These are phyloP conservation scores for Lecanosticta acicola DNA, from an alignment of 2,329 filamentous ascomycete genomes.

Conservation along the genomic window DNA sequence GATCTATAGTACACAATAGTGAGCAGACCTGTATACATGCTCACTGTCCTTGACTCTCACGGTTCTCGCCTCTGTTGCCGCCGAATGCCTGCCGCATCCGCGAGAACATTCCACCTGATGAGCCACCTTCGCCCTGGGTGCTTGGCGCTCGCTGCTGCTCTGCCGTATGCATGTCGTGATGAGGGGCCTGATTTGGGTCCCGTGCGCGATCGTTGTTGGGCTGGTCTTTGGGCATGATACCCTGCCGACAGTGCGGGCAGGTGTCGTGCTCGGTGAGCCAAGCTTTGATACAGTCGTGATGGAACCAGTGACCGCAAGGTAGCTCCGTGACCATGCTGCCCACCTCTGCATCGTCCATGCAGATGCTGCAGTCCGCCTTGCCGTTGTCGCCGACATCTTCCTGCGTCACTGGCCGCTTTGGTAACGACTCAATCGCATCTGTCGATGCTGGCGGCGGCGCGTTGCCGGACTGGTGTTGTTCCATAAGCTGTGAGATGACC, in stretches of 20 bases:
- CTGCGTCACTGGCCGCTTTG: slow-evolving; percentile 61
- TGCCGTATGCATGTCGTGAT: slow-evolving; percentile 27
- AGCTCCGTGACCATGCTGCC: slow-evolving; percentile 70
- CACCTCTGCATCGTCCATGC: slow-evolving; percentile 75
- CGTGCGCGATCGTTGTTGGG: slow-evolving; percentile 19
- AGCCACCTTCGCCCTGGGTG: slow-evolving; percentile 14
- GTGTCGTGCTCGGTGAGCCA: slow-evolving; percentile 92
- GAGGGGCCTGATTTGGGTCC: slow-evolving; percentile 25
- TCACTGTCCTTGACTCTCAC: not conserved
- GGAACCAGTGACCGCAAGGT: slow-evolving; percentile 92
- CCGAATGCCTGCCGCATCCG: slow-evolving; percentile 32
- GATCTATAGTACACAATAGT: not conserved
- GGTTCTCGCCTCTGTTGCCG: not conserved
- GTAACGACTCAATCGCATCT: slow-evolving; percentile 65
- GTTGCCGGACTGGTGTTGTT: slow-evolving; percentile 68
- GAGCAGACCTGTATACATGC: not conserved
- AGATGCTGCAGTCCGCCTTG: slow-evolving; percentile 81
- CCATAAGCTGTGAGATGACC: slow-evolving; percentile 83
- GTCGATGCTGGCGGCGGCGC: slow-evolving; percentile 77
- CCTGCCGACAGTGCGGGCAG: slow-evolving; percentile 71
- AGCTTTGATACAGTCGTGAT: slow-evolving; percentile 70
- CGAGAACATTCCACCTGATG: slow-evolving; percentile 24
- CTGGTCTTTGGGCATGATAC: slow-evolving; percentile 40
- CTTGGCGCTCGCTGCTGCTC: slow-evolving; percentile 18
- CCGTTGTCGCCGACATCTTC: slow-evolving; percentile 65